Evolutionary conservation across 169 alveolate genomes (phyloP), one percentile per base, ranked within the genome.

Genomic region (Plasmodium vivax): DNA sequence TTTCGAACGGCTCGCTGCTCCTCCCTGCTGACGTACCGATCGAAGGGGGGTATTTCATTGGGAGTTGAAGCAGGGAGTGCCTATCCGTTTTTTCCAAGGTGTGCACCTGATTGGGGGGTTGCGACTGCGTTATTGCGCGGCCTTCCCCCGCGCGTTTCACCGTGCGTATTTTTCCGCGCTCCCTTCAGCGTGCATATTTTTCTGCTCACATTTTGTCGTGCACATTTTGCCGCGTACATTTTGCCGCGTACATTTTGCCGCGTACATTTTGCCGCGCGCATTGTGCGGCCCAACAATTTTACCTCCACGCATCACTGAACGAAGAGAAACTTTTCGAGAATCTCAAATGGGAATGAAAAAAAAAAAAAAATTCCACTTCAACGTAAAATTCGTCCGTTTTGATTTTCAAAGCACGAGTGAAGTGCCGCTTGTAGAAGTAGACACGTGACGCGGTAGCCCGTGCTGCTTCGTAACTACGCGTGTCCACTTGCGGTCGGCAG

Each of bases 41-140:
- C 19, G 58, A 10, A 47, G 19, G n/a, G 58, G 58, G 12, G 6
- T 19, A 23, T 23, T 23, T 23, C 27, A 23, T 23, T 14, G 62
- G 58, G 23, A 14, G 62, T 19, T 14, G 54, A 43, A 43, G 54
- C 54, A 14, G 54, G 14, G 9, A n/a, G 6, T 68, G 77, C 77
- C 41, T 68, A 9, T 68, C 38, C 38, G 32, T 23, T 68, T 68
- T 68, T 68, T 68, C 38, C 38, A 68, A 68, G 7, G 77, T 68
- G 77, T 68, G 77, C 77, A 68, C n/a, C 4, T 68, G 77, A 68
- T 68, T 68, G 77, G 38, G 77, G 77, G 77, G 16, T 68, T 68
- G 43, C 8, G 62, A 8, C 62, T 12, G 62, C 16, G 16, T 51
- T 68, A 68, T 23, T 68, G 7, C 3, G 38, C 77, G 77, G 14